Evolutionary conservation across 768 basidiomycete genomes (phyloP).

Genomic region (Boletus rex-veris): DNA sequence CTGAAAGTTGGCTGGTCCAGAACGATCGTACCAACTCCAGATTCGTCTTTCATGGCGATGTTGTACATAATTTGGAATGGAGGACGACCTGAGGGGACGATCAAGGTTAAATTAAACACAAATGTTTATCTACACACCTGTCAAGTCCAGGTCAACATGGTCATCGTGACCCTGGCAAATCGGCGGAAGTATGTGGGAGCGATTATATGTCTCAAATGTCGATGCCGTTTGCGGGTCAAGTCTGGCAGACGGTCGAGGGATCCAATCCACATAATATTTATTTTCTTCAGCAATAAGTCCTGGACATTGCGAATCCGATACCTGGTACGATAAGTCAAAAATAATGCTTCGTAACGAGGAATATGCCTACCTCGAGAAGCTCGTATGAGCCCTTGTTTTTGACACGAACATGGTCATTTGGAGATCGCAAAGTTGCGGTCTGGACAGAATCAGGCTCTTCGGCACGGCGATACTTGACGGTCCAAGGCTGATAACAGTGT

Average conservation of each 20-base stretch:
- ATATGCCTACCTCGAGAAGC: constrained; percentile 54
- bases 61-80: constrained; percentile 94
- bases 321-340: constrained; percentile 39
- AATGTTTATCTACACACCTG: constrained; percentile 43
- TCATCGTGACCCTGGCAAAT: constrained; percentile 82
- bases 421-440: constrained; percentile 45
- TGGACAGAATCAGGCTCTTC: constrained; percentile 41
- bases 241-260: constrained; percentile 72
- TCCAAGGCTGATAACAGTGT: constrained; percentile 70
- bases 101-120: not conserved
- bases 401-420: constrained; percentile 75
- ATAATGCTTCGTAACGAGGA: not conserved
- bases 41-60: constrained; percentile 64
- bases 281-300: constrained; percentile 58
- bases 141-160: constrained; percentile 80
- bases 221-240: constrained; percentile 59
- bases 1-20: constrained; percentile 78
- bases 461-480: constrained; percentile 62
- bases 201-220: constrained; percentile 58
- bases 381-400: constrained; percentile 74
- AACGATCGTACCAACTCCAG: constrained; percentile 66
- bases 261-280: constrained; percentile 71
- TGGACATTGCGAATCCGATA: constrained; percentile 82
- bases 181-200: constrained; percentile 68
- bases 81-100: constrained; percentile 58